Evolutionary conservation across 192 early-diverging fungal species (phyloP).

Genomic region (Gamsiella multidivaricata): DNA sequence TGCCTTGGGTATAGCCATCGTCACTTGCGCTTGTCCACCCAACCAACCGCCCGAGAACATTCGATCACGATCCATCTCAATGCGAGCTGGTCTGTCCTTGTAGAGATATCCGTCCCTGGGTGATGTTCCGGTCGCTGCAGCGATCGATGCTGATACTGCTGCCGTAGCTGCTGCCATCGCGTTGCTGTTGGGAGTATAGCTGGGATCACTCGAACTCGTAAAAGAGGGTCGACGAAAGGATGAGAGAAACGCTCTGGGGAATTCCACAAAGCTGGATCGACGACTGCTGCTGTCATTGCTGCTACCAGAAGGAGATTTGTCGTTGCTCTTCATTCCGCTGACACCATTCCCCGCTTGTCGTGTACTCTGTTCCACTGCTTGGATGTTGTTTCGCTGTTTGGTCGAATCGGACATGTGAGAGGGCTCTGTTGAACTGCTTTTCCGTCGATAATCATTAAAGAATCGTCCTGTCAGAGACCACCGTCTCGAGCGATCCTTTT

Average conservation of each 20-base stretch:
- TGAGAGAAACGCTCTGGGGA: slow-evolving; percentile 22
- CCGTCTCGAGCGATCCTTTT: no score
- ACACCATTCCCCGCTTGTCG: background rate
- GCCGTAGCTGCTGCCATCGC: slow-evolving; percentile 3
- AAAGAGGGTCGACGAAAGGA: slow-evolving; percentile 24
- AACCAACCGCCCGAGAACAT: slow-evolving; percentile 2
- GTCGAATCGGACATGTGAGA: slow-evolving; percentile 3
- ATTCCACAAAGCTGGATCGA: slow-evolving; percentile 28
- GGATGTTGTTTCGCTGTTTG: background rate
- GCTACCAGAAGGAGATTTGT: no score
- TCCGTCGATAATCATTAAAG: slow-evolving; percentile 20
- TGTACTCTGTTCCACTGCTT: no score
- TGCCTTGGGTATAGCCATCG: slow-evolving; percentile 14
- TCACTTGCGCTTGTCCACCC: background rate
- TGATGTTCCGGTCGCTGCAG: slow-evolving; percentile 2
- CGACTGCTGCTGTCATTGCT: slow-evolving; percentile 3
- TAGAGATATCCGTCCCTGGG: background rate
- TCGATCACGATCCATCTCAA: no score
- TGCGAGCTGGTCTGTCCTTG: background rate
- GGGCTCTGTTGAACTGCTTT: slow-evolving; percentile 5
- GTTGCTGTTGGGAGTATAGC: background rate
- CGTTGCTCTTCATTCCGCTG: background rate
- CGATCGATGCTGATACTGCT: slow-evolving; percentile 8
- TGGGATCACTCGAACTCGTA: background rate
- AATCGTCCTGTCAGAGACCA: slow-evolving; percentile 34